Conservation (phyloP, 139 green algal genomes). For the Limnomonas spitsbergensis region DNA sequence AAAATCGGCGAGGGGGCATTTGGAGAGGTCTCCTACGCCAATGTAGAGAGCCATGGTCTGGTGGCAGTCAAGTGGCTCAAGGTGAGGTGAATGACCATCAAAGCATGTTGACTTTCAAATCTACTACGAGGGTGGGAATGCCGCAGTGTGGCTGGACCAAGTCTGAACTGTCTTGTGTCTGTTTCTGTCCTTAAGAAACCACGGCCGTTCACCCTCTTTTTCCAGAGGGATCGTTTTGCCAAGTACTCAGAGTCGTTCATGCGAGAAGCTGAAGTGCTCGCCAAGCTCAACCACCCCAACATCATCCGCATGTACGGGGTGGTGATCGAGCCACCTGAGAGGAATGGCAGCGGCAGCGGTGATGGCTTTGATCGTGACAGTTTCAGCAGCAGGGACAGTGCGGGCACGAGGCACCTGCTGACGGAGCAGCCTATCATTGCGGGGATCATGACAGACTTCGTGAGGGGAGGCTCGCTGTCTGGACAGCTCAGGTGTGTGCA, state of each 20-base stretch:
- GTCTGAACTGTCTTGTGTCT: not conserved
- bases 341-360: not conserved
- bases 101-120: not conserved
- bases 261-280: constrained; percentile 76
- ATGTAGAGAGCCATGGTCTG: constrained; percentile 62
- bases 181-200: not conserved
- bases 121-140: not conserved
- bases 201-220: not conserved
- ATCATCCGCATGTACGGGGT: constrained; percentile 90
- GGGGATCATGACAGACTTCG: constrained; percentile 88
- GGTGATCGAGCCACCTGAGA: constrained; percentile 51
- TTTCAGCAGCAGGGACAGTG: not conserved
- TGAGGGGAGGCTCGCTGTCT: constrained; percentile 65
- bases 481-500: constrained; percentile 45
- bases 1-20: constrained; percentile 80
- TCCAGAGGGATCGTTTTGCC: constrained; percentile 50
- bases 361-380: not conserved
- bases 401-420: not conserved
- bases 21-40: constrained; percentile 74
- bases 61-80: constrained; percentile 87
- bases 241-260: constrained; percentile 78
- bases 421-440: constrained; percentile 29
- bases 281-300: constrained; percentile 86
- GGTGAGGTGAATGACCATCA: constrained; percentile 37
- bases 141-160: too few species aligned